A percentile compares a stretch with the other conserved stretches of the same genome.
Evolutionary conservation across 2,329 filamentous ascomycete species (phyloP).

Genomic region (Immersiporthe knoxdaviesiana): DNA sequence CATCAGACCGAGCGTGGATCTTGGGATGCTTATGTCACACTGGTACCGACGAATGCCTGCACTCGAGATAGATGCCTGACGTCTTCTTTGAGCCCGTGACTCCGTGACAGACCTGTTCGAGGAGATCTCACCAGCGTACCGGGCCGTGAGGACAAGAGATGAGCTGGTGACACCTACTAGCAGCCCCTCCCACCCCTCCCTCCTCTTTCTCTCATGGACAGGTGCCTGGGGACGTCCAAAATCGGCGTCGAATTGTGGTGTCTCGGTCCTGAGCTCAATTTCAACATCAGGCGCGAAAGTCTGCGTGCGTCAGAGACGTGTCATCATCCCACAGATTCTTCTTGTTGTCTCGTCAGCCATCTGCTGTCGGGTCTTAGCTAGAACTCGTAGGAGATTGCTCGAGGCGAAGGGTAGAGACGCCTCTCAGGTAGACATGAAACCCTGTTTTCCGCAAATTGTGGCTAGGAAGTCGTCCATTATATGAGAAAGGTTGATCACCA

Average conservation of each 20-base stretch:
- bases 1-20: background rate
- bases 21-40: background rate
- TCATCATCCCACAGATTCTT: background rate
- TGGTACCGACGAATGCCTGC: background rate
- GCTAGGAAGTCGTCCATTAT: conserved; percentile 29
- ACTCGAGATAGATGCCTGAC: no score
- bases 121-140: background rate
- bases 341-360: background rate
- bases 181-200: no score
- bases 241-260: background rate
- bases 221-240: background rate
- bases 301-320: background rate
- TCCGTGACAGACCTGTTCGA: background rate
- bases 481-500: conserved; percentile 27
- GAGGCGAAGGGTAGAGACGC: background rate
- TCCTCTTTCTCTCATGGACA: background rate
- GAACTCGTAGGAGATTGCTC: background rate
- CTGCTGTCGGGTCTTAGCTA: background rate
- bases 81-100: no score
- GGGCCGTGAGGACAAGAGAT: background rate
- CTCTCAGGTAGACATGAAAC: conserved; percentile 22
- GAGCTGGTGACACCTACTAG: background rate
- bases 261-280: background rate
- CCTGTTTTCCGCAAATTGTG: conserved; percentile 27
- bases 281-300: background rate